Conservation (phyloP, 1,284 basidiomycete genomes). For the Malassezia furfur region DNA sequence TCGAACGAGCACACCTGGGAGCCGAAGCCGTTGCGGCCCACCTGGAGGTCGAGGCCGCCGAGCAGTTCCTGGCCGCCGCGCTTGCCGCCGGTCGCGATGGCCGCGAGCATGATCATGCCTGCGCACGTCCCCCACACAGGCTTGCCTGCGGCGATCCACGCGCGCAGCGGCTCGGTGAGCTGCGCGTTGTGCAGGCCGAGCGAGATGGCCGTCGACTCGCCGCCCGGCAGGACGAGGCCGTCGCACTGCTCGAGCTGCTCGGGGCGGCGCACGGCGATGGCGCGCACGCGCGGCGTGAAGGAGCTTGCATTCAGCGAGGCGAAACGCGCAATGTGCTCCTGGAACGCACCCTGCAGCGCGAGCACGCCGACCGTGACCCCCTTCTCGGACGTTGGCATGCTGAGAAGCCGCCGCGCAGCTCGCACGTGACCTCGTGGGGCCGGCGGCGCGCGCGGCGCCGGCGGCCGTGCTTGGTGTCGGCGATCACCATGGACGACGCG, state of each 20-base stretch:
- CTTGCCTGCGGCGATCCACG: conserved; percentile 56
- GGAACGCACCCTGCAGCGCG: conserved; percentile 89
- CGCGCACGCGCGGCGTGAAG: conserved; percentile 17
- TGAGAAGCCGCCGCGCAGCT: too few species aligned
- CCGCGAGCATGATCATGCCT: conserved; percentile 75
- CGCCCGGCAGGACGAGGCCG: conserved; percentile 80
- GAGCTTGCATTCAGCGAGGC: conserved; percentile 18
- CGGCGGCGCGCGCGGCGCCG: too few species aligned
- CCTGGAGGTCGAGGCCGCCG: conserved; percentile 68
- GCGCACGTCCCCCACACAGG: conserved; percentile 95
- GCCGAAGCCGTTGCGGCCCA: conserved; percentile 71
- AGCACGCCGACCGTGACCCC: conserved; percentile 42
- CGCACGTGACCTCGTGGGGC: too few species aligned
- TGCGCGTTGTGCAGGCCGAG: conserved; percentile 70
- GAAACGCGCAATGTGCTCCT: conserved; percentile 66
- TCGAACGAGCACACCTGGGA: conserved; percentile 73
- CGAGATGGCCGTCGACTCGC: conserved; percentile 86
- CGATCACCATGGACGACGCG: conserved; percentile 1
- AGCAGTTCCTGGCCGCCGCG: conserved; percentile 78
- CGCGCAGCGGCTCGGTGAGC: conserved; percentile 66
- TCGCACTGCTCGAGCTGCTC: conserved; percentile 68
- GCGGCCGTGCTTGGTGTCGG: not conserved
- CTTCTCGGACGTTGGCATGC: not conserved
- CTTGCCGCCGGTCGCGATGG: conserved; percentile 59
- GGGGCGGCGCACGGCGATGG: conserved; percentile 63